These are phyloP conservation scores for Ulvella scutata DNA, from an alignment of 139 green algal genomes.

Conservation along the genomic window DNA sequence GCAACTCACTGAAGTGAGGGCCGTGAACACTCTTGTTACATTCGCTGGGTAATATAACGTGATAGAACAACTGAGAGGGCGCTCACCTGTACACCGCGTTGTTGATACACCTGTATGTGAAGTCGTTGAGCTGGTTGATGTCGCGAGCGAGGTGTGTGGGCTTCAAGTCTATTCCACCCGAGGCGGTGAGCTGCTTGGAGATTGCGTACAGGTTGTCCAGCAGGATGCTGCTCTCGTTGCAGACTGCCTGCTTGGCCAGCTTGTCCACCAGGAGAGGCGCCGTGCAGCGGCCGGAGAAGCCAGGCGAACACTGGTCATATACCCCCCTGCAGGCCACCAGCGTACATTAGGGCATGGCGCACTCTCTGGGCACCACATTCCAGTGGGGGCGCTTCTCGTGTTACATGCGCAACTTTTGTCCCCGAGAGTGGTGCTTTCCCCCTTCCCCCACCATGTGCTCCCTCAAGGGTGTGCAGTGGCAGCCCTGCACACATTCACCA, in stretches of 20 bases:
- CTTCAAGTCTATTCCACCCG: slow-evolving; percentile 33
- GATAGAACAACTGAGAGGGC: no score
- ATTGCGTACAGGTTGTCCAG: slow-evolving; percentile 43
- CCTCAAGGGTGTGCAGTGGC: no score
- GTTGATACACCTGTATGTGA: slow-evolving; percentile 52
- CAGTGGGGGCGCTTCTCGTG: no score
- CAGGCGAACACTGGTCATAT: slow-evolving; percentile 49
- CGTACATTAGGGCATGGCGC: no score
- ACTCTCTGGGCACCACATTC: no score
- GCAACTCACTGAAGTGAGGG: no score
- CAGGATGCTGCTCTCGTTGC: slow-evolving; percentile 67
- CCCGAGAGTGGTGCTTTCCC: no score
- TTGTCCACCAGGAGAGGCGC: slow-evolving; percentile 73
- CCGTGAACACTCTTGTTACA: no score
- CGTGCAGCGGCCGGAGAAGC: slow-evolving; percentile 70
- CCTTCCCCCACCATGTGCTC: no score
- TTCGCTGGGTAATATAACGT: no score
- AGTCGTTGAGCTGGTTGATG: slow-evolving; percentile 51
- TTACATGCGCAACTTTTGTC: no score
- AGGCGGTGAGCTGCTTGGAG: slow-evolving; percentile 20
- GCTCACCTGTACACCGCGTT: slow-evolving; percentile 59
- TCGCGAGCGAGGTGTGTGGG: slow-evolving; percentile 30
- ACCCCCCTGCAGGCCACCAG: slow-evolving; percentile 49
- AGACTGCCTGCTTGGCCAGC: slow-evolving; percentile 15
- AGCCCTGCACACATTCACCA: no score